Evolutionary conservation across 257 asterid species (phyloP).

Genomic region (Fraxinus pennsylvanica): DNA sequence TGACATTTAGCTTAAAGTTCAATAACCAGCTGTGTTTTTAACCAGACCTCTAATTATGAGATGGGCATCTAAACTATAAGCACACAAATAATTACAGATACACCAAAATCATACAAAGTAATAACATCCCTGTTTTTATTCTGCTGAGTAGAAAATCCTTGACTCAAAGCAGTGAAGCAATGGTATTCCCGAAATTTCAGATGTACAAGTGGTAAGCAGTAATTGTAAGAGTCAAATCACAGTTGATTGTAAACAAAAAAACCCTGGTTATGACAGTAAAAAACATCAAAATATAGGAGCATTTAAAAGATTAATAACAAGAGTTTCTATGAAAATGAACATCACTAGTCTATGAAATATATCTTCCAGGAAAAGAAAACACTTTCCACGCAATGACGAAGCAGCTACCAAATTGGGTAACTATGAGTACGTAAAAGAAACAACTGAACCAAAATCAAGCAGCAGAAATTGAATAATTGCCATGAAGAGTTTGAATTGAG

Average conservation of each 20-base stretch:
- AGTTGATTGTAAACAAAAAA: background rate
- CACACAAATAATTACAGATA: background rate
- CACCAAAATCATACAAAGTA: background rate
- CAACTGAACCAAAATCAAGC: background rate
- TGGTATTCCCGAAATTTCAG: background rate
- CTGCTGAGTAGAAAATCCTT: background rate
- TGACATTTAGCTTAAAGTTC: background rate
- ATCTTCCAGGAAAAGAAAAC: background rate
- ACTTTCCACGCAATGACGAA: background rate
- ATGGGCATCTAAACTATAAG: background rate
- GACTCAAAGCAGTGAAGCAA: background rate
- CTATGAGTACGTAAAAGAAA: background rate
- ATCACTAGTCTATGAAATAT: background rate
- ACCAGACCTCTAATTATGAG: background rate
- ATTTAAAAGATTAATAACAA: background rate
- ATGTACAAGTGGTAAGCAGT: background rate
- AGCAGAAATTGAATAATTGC: background rate
- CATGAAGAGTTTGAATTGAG: background rate
- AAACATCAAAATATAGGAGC: background rate
- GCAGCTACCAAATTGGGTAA: background rate
- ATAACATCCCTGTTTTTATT: background rate
- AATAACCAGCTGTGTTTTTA: background rate
- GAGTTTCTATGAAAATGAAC: background rate
- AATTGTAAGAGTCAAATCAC: background rate
- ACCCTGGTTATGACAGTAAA: background rate